Evolutionary conservation across 2,329 filamentous ascomycete species (phyloP), one percentile per base, ranked within the genome.

Genomic region (Alternaria burnsii): DNA sequence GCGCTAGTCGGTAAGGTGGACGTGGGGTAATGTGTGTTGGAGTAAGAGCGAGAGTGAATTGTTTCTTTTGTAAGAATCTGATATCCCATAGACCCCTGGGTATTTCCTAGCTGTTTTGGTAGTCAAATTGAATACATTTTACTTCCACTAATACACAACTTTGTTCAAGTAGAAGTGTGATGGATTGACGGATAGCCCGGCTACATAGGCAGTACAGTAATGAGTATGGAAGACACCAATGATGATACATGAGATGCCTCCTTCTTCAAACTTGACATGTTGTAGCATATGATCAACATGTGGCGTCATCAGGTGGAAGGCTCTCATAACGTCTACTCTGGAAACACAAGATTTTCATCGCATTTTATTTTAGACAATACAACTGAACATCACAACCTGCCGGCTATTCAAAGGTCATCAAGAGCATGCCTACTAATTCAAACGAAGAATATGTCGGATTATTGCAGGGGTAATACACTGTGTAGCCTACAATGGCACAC

Each of bases 1-100:
- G 93, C 66, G 82, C 89, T 42, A 83, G 80, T 81, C 62, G 62
- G 40, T 65, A 61, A 47, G 36, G 20, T 20, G 26, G 26, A 34
- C 11, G 41, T 16, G 32, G 10, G 18, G 36, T 52, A 53, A 42
- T 43, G 18, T 48, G 42, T 34, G 40, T 40, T 55, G 46, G 43
- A 48, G 55, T 28, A 38, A 22, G 12, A 42, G 54, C 40, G 47
- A 43, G 43, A 58, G 44, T 44, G 48, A n/a, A 50, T 46, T 59
- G 26, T 61, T 61, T 58, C 43, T 50, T 55, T 61, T 61, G 59
- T 59, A 20, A 55, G 55, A 44, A 55, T 42, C 53, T 61, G 59
- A 61, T 61, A 61, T 61, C 59, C 59, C 58, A 48, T 58, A 61
- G 58, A 61, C 58, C 30, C 40, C 48, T 52, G 54, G 58, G 58